Percentiles rank a stretch among this genome's conserved stretches.
These are phyloP conservation scores for Leccinum subatratum DNA, from an alignment of 1,284 basidiomycete genomes.

Conservation along the genomic window DNA sequence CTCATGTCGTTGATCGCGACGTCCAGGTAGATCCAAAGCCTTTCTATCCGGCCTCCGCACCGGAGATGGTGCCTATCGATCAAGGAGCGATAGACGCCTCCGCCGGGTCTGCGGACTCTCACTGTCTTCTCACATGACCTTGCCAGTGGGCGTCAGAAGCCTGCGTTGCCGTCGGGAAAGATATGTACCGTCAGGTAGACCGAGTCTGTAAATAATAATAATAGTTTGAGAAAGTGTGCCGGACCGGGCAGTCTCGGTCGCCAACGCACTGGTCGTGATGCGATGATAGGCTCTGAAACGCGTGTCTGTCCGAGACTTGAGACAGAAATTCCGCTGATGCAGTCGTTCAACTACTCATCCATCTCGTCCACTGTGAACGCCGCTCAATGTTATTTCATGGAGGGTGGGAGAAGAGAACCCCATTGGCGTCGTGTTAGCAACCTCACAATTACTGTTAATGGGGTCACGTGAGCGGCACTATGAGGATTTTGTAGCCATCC, in stretches of 20 bases:
- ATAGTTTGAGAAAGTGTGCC: background rate
- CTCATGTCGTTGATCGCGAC: constrained; percentile 8
- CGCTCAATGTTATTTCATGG: background rate
- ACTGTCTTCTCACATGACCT: constrained; percentile 11
- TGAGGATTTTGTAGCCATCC: constrained; percentile 10
- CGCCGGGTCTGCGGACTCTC: background rate
- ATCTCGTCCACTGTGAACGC: background rate
- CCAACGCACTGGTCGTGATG: constrained; percentile 21
- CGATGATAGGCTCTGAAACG: constrained; percentile 1
- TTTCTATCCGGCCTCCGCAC: constrained; percentile 16
- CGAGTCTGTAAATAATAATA: too few relatives aligned
- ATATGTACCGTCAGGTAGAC: background rate
- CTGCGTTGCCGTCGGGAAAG: constrained; percentile 3
- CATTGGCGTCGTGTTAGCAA: constrained; percentile 5
- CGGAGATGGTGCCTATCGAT: constrained; percentile 25
- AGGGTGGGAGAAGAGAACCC: background rate
- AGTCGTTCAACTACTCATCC: background rate
- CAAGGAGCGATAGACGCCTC: constrained; percentile 9
- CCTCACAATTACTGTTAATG: background rate
- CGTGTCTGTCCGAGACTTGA: constrained; percentile 7
- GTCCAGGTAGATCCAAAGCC: background rate
- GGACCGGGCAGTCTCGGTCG: constrained; percentile 17
- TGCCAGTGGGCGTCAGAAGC: constrained; percentile 9
- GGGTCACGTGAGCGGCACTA: constrained; percentile 22
- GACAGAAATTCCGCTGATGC: background rate